A percentile compares a stretch with the other conserved stretches of the same genome.
Evolutionary conservation across 179 eudicot species (phyloP).

Genomic region (Silene noctiflora): DNA sequence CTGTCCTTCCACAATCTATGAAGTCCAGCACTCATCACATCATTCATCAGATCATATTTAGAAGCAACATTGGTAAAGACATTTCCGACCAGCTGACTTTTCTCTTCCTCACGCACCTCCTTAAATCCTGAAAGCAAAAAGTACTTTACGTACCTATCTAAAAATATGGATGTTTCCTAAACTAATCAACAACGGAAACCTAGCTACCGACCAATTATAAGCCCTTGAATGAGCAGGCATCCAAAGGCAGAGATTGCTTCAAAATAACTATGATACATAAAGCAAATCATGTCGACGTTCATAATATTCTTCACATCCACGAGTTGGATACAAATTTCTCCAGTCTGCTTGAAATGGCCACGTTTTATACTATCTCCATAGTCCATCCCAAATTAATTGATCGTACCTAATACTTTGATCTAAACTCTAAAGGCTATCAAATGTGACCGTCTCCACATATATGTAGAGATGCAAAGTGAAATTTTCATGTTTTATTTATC

Average conservation of each 20-base stretch:
- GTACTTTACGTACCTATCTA: not conserved
- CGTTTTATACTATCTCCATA: not conserved
- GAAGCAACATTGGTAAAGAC: slow-evolving; percentile 88
- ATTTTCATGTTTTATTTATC: not conserved
- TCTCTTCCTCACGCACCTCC: slow-evolving; percentile 82
- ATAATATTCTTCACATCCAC: not conserved
- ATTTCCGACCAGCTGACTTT: slow-evolving; percentile 84
- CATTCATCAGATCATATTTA: slow-evolving; percentile 92
- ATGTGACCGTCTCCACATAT: not conserved
- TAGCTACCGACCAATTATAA: not conserved
- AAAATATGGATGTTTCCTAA: not conserved
- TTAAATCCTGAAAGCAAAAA: slow-evolving; percentile 59
- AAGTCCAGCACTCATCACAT: slow-evolving; percentile 86
- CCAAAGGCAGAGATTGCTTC: not conserved
- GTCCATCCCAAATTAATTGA: not conserved
- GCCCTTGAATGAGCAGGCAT: not conserved
- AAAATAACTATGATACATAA: not conserved
- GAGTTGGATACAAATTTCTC: not conserved
- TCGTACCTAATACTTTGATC: not conserved
- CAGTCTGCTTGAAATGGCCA: not conserved
- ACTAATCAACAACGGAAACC: not conserved
- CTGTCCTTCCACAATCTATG: slow-evolving; percentile 96
- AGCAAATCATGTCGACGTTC: not conserved
- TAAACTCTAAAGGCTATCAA: no score
- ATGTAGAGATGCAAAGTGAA: not conserved